Evolutionary conservation across 768 basidiomycete genomes (phyloP), one percentile per base, ranked within the genome.

Genomic region (Serendipita indica): DNA sequence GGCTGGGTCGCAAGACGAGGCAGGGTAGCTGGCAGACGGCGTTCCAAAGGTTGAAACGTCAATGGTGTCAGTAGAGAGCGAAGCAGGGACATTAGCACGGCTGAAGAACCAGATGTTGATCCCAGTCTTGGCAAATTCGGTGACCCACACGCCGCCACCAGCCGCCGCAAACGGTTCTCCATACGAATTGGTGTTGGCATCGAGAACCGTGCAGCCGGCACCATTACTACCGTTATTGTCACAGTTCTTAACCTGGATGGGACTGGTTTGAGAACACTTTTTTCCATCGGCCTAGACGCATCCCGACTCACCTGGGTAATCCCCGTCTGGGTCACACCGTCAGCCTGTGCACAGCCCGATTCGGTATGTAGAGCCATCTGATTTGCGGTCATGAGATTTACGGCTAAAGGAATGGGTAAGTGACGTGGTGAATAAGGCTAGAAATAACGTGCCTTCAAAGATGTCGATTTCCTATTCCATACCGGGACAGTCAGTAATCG

Each of bases 391-490:
- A 77, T 76, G 52, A 77, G 66, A 69, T 92, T 91, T 62, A 91
- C 82, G n/a, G 41, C 41, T 43, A 7, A 6, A n/a, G n/a, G 18
- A 25, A 43, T n/a, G n/a, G 41, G 18, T n/a, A 43, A n/a, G 18
- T 43, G 41, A 25, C 5, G 41, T n/a, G n/a, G 5, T 43, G 5
- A 6, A n/a, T 5, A 6, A 43, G 5, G 5, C 27, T 7, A 7
- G 41, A 43, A 25, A 1, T n/a, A n/a, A 1, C 41, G 27, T 43
- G 33, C 81, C 84, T 68, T 92, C 89, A 60, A 91, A 79, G 7
- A 84, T 85, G 68, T 91, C 89, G 61, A 86, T 83, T 66, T 87
- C 83, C 41, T 43, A n/a, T 39, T n/a, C n/a, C n/a, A n/a, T n/a
- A n/a, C n/a, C n/a, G n/a, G n/a, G n/a, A n/a, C n/a, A n/a, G n/a